Percentiles rank a stretch among this genome's conserved stretches.
These are phyloP conservation scores for Cylindrodendrum hubeiense DNA, from an alignment of 2,329 filamentous ascomycete species.

Conservation along the genomic window DNA sequence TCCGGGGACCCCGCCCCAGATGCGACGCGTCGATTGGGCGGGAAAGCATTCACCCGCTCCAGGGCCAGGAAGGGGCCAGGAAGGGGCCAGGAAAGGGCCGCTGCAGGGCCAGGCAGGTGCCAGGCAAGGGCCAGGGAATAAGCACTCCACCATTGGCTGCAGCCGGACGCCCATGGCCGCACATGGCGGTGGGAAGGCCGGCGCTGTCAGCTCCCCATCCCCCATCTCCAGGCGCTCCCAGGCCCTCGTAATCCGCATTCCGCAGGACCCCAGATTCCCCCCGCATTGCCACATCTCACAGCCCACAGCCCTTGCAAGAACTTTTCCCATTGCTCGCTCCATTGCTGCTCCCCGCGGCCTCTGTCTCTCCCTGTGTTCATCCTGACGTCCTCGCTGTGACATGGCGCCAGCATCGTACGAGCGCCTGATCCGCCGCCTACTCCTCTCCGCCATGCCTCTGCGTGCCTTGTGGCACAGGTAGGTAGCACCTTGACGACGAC, in stretches of 20 bases:
- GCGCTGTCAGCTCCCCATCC: slow-evolving; percentile 8
- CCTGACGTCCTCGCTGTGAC: slow-evolving; percentile 28
- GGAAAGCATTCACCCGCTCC: slow-evolving; percentile 43
- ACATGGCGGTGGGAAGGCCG: neutral
- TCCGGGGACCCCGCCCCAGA: slow-evolving; percentile 26
- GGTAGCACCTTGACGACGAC: slow-evolving; percentile 28
- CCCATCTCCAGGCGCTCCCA: slow-evolving; percentile 30
- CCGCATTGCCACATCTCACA: slow-evolving; percentile 33
- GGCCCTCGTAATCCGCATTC: slow-evolving; percentile 29
- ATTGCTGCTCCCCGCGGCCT: slow-evolving; percentile 33
- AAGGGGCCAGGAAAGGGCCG: too few relatives aligned
- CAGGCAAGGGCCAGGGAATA: too few relatives aligned
- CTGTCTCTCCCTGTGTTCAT: slow-evolving; percentile 10
- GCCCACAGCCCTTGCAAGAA: slow-evolving; percentile 18
- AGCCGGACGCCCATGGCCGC: too few relatives aligned
- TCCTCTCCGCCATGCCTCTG: slow-evolving; percentile 40
- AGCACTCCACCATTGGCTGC: slow-evolving; percentile 24
- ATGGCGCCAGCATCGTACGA: slow-evolving; percentile 41
- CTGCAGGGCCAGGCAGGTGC: too few relatives aligned
- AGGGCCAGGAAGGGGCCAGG: too few relatives aligned
- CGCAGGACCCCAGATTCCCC: slow-evolving; percentile 44
- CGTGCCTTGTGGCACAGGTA: slow-evolving; percentile 38
- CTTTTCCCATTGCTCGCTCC: slow-evolving; percentile 20
- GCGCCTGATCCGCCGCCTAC: slow-evolving; percentile 13
- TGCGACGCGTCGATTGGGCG: slow-evolving; percentile 32